Percentiles rank a stretch among this genome's conserved stretches.
Evolutionary conservation across 345 rosid genomes (phyloP).

Genomic region (Crucihimalaya himalaica): DNA sequence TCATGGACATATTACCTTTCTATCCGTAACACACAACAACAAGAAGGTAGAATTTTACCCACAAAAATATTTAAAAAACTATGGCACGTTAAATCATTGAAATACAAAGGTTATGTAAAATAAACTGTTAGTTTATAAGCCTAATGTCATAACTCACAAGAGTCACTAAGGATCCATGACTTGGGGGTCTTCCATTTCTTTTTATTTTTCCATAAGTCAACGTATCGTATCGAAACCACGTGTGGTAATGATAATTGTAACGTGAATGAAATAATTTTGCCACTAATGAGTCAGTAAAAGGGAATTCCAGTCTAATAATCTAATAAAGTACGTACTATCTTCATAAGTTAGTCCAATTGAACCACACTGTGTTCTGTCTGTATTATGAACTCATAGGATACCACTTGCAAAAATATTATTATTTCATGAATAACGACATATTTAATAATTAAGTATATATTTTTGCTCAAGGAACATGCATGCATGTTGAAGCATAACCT

Average conservation of each 20-base stretch:
- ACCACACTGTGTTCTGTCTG: conserved; percentile 8
- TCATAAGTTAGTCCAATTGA: not conserved
- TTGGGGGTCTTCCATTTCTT: not conserved
- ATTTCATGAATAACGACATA: conserved; percentile 2
- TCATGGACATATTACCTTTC: not conserved
- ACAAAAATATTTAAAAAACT: not conserved
- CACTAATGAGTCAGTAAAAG: conserved; percentile 24
- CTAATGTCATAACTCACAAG: not conserved
- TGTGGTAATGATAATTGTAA: conserved; percentile 14
- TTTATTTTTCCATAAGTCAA: conserved; percentile 14
- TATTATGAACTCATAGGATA: conserved; percentile 18
- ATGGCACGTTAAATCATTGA: not conserved
- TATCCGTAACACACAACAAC: not conserved
- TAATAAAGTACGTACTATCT: conserved; percentile 9
- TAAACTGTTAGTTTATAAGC: not conserved
- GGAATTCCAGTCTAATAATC: not conserved
- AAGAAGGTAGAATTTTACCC: not conserved
- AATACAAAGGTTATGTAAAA: not conserved
- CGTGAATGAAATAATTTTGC: conserved; percentile 22
- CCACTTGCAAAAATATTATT: conserved; percentile 29
- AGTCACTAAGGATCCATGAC: not conserved
- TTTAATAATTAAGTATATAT: not conserved
- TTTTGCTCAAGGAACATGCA: conserved; percentile 9
- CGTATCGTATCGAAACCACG: conserved; percentile 21
- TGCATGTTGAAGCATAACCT: conserved; percentile 22